Evolutionary conservation across 768 basidiomycete genomes (phyloP).

Genomic region (Boletellus ananas): DNA sequence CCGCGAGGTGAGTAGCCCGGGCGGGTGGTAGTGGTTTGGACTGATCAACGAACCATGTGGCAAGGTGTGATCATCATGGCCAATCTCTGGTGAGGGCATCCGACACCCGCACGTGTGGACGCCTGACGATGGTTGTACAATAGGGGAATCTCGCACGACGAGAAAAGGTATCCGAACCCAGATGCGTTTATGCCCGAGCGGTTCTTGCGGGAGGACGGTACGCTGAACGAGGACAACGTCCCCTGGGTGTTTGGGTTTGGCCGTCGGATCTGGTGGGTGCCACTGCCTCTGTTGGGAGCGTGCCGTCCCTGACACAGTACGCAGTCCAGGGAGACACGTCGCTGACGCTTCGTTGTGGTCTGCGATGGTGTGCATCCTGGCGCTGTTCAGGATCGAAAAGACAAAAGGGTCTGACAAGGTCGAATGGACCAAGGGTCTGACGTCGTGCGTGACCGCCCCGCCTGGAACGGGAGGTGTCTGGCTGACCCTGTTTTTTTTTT

Average conservation of each 20-base stretch:
- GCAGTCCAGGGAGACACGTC: slow-evolving; percentile 21
- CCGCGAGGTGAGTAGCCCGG: slow-evolving; percentile 16
- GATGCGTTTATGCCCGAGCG: slow-evolving; percentile 36
- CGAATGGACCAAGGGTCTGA: slow-evolving; percentile 16
- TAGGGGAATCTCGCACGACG: slow-evolving; percentile 42
- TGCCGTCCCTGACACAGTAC: not conserved
- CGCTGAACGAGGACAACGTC: slow-evolving; percentile 12
- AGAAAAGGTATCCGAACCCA: slow-evolving; percentile 33
- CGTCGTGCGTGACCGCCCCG: not conserved
- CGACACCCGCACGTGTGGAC: too few species aligned
- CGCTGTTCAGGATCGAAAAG: slow-evolving; percentile 16
- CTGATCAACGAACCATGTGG: not conserved
- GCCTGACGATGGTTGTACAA: not conserved
- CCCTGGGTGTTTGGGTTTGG: slow-evolving; percentile 20
- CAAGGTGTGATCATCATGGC: slow-evolving; percentile 8
- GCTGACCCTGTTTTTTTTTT: too few species aligned
- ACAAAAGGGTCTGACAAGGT: slow-evolving; percentile 14
- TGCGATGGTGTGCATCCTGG: slow-evolving; percentile 18
- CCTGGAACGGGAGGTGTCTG: not conserved
- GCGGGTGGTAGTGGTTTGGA: too few species aligned
- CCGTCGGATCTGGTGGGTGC: slow-evolving; percentile 15
- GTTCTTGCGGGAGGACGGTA: slow-evolving; percentile 26
- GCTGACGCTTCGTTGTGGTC: slow-evolving; percentile 22
- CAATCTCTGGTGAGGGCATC: slow-evolving; percentile 12
- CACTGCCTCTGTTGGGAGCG: not conserved